Percentiles rank a stretch among this genome's conserved stretches.
Evolutionary conservation across 169 alveolate genomes (phyloP).

Genomic region (Cryptosporidium sp.): DNA sequence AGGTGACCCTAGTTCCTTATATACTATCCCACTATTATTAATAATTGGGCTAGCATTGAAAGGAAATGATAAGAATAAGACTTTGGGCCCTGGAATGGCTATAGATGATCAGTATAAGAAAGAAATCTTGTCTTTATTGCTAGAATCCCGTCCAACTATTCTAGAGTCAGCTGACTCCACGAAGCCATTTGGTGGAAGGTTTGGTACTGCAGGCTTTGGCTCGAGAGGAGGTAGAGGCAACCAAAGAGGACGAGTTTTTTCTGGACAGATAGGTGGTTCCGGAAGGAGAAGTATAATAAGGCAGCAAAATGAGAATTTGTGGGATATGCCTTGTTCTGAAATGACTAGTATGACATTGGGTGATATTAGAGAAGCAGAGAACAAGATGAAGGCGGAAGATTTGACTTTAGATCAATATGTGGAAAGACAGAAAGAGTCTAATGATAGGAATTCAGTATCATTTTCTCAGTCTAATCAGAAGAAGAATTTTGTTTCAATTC

Average conservation of each 20-base stretch:
- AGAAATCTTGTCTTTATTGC: not conserved
- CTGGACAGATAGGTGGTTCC: not conserved
- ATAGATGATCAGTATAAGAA: constrained; percentile 12
- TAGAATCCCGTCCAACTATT: constrained; percentile 36
- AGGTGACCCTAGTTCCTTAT: not conserved
- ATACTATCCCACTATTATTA: constrained; percentile 24
- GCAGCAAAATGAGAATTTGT: constrained; percentile 35
- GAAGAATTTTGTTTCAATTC: constrained; percentile 2
- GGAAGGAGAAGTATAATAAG: constrained; percentile 53
- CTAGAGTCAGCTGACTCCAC: constrained; percentile 13
- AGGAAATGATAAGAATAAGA: not conserved
- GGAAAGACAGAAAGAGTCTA: constrained; percentile 38
- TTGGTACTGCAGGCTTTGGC: constrained; percentile 52
- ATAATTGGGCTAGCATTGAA: constrained; percentile 18
- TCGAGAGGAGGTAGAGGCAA: constrained; percentile 39
- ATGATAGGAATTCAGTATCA: not conserved
- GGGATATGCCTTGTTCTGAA: constrained; percentile 74
- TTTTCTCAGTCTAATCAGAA: constrained; percentile 22
- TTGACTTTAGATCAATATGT: constrained; percentile 68
- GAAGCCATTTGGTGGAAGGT: constrained; percentile 52
- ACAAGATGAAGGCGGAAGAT: constrained; percentile 70
- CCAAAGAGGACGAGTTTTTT: constrained; percentile 27
- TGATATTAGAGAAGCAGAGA: constrained; percentile 69
- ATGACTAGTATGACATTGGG: constrained; percentile 62
- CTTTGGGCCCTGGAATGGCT: not conserved